phyloP scores from a whole-genome alignment of 2,329 filamentous ascomycete genomes.

The Simplicillium aogashimaense region DNA sequence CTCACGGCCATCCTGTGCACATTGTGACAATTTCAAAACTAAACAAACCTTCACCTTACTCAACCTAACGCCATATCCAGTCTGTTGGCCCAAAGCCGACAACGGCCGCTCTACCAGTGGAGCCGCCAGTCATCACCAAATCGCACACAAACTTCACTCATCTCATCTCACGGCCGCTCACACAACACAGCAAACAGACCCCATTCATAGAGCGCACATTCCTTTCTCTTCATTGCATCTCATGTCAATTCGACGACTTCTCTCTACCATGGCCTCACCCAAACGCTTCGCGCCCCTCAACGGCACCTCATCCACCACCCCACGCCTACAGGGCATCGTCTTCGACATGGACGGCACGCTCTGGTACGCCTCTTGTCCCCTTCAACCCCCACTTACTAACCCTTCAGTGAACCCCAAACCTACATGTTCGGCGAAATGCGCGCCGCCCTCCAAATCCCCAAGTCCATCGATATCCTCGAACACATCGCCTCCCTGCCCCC shows the following conservation, averaged over 20 bases:
- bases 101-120: too few relatives aligned
- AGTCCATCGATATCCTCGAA: conserved; percentile 72
- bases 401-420: conserved; percentile 68
- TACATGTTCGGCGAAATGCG: conserved; percentile 95
- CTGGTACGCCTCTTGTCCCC: conserved; percentile 44
- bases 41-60: too few relatives aligned
- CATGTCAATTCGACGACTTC: conserved; percentile 15
- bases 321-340: conserved; percentile 50
- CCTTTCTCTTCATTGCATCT: too few relatives aligned
- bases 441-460: conserved; percentile 59
- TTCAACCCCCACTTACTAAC: neutral
- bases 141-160: too few relatives aligned
- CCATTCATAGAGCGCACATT: too few relatives aligned
- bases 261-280: conserved; percentile 32
- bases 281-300: conserved; percentile 48
- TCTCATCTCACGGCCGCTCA: too few relatives aligned
- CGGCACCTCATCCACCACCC: conserved; percentile 22
- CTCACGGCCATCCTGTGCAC: too few relatives aligned
- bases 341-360: conserved; percentile 96
- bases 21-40: too few relatives aligned
- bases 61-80: too few relatives aligned
- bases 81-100: too few relatives aligned
- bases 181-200: too few relatives aligned
- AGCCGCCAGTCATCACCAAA: too few relatives aligned
- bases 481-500: conserved; percentile 69